Percentiles rank a stretch among this genome's conserved stretches.
Conservation (phyloP, 2,329 filamentous ascomycete genomes). For the Trichoderma arundinaceum region DNA sequence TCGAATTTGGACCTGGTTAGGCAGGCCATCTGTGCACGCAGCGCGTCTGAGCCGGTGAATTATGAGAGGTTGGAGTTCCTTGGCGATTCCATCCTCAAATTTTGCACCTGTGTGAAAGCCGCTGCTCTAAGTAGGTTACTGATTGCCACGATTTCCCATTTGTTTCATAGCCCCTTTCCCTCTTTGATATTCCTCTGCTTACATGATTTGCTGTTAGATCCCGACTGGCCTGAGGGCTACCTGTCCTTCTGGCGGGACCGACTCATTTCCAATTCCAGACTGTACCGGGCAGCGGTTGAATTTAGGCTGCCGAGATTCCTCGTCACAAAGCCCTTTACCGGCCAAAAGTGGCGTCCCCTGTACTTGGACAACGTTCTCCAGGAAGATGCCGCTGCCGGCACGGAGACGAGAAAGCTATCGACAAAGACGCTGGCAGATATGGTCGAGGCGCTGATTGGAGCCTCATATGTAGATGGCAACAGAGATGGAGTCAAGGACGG, state of each 20-base stretch:
- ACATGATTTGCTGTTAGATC: conserved; percentile 53
- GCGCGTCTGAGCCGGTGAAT: conserved; percentile 64
- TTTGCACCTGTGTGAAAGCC: conserved; percentile 70
- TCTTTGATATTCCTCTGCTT: neutral
- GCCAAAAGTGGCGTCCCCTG: conserved; percentile 72
- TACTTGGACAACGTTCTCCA: conserved; percentile 55
- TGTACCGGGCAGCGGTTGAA: conserved; percentile 68
- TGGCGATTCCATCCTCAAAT: conserved; percentile 83
- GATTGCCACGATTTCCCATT: neutral
- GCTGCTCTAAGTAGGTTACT: conserved; percentile 54
- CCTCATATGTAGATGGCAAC: conserved; percentile 58
- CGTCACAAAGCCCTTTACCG: conserved; percentile 69
- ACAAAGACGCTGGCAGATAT: conserved; percentile 87
- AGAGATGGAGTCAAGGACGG: conserved; percentile 53
- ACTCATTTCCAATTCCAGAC: conserved; percentile 75
- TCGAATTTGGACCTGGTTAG: conserved; percentile 61
- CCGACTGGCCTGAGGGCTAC: conserved; percentile 76
- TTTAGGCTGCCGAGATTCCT: conserved; percentile 75
- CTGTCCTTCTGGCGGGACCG: conserved; percentile 71
- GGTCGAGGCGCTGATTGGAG: conserved; percentile 83
- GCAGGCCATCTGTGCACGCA: conserved; percentile 72
- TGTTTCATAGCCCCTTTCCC: too few species aligned
- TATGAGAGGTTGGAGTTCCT: conserved; percentile 89
- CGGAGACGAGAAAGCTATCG: conserved; percentile 55
- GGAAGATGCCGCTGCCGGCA: conserved; percentile 10